Evolutionary conservation across 2,329 filamentous ascomycete species (phyloP).

Genomic region (Huntiella abstrusa): DNA sequence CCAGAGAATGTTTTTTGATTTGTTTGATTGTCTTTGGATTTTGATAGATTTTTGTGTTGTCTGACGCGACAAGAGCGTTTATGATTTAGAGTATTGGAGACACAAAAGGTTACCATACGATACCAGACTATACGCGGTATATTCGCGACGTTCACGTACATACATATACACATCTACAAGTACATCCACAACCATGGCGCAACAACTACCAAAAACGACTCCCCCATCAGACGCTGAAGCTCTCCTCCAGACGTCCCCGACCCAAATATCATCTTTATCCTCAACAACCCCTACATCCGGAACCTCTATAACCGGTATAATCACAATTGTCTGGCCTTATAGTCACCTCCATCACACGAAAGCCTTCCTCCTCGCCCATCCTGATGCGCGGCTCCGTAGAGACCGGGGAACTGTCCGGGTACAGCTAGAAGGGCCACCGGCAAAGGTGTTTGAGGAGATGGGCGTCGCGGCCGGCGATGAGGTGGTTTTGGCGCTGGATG

Average conservation of each 20-base stretch:
- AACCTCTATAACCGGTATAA: conserved; percentile 43
- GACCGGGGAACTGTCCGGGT: conserved; percentile 65
- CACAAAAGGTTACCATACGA: too few relatives aligned
- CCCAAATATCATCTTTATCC: conserved; percentile 36
- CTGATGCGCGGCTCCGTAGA: conserved; percentile 62
- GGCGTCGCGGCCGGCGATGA: conserved; percentile 63
- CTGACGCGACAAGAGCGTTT: too few relatives aligned
- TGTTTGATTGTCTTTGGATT: too few relatives aligned
- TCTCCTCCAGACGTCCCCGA: conserved; percentile 18
- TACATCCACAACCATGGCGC: too few relatives aligned
- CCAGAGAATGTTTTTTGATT: too few relatives aligned
- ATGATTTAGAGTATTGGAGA: too few relatives aligned
- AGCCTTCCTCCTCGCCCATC: conserved; percentile 66
- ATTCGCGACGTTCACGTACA: too few relatives aligned
- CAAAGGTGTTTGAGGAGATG: conserved; percentile 46
- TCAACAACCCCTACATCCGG: conserved; percentile 26
- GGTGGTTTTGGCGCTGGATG: conserved; percentile 48
- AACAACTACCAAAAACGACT: too few relatives aligned
- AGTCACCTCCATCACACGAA: conserved; percentile 56
- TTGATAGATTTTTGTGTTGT: too few relatives aligned
- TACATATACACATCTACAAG: too few relatives aligned
- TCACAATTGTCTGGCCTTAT: conserved; percentile 84
- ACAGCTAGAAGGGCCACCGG: conserved; percentile 51
- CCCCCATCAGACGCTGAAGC: conserved; percentile 9
- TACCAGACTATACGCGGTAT: too few relatives aligned